These are phyloP conservation scores for Ensete ventricosum DNA, from an alignment of 176 grass and related monocot species.

Conservation along the genomic window DNA sequence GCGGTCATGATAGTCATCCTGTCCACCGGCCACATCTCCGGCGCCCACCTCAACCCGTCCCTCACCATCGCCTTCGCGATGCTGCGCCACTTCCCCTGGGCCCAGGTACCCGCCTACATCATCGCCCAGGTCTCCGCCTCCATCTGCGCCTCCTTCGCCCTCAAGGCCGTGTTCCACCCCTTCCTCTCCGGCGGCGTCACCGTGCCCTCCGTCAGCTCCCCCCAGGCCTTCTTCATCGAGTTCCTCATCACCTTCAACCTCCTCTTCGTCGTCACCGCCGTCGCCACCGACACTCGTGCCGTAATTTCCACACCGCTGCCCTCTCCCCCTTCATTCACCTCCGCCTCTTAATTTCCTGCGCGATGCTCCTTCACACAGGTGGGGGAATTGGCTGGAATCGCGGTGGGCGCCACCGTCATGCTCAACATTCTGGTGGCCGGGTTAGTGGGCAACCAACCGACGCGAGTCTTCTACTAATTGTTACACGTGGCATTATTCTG, in stretches of 20 bases:
- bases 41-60: constrained; percentile 87
- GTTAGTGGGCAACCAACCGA: constrained; percentile 18
- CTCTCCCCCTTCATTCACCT: background rate
- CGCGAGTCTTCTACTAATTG: background rate
- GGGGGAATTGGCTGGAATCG: constrained; percentile 78
- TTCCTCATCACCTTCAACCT: constrained; percentile 98
- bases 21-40: constrained; percentile 93
- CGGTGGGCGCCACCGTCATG: constrained; percentile 69
- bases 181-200: constrained; percentile 96
- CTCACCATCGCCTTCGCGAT: constrained; percentile 87
- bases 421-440: constrained; percentile 92
- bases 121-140: constrained; percentile 67
- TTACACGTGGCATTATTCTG: background rate
- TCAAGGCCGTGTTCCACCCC: constrained; percentile 93
- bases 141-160: constrained; percentile 79
- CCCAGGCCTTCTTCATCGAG: constrained; percentile 93
- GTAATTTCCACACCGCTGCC: constrained; percentile 15
- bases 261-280: constrained; percentile 90
- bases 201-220: constrained; percentile 68
- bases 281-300: constrained; percentile 85
- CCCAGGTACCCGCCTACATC: constrained; percentile 78
- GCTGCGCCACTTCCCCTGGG: constrained; percentile 94
- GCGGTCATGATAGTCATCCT: constrained; percentile 83
- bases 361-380: constrained; percentile 23
- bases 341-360: background rate